phyloP scores from a whole-genome alignment of 805 yeast species.

The Lipomyces anomalus region DNA sequence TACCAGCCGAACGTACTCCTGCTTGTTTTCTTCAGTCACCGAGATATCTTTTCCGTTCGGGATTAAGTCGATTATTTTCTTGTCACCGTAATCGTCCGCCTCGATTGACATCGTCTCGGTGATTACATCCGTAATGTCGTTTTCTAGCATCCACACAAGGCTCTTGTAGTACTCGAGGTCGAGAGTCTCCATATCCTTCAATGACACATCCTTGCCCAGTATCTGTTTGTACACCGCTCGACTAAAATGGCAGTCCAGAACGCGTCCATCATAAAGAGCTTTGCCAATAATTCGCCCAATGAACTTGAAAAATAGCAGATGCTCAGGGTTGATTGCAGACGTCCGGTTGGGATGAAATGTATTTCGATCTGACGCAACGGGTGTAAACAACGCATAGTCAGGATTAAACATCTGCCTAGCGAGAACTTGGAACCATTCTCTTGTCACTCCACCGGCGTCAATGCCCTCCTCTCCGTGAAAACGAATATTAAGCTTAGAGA shows the following conservation, averaged over 20 bases:
- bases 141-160: constrained; percentile 90
- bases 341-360: constrained; percentile 94
- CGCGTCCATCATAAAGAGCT: constrained; percentile 81
- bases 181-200: constrained; percentile 89
- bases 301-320: constrained; percentile 84
- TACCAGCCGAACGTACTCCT: constrained; percentile 76
- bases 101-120: constrained; percentile 93
- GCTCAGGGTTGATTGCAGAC: constrained; percentile 89
- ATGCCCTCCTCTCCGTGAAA: constrained; percentile 93
- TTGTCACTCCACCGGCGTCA: constrained; percentile 96
- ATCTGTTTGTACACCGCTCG: constrained; percentile 89
- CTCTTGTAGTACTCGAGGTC: constrained; percentile 92
- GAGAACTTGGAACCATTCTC: constrained; percentile 96
- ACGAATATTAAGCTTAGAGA: constrained; percentile 67
- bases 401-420: constrained; percentile 95
- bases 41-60: constrained; percentile 77
- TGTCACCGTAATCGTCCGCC: constrained; percentile 89
- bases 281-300: constrained; percentile 92
- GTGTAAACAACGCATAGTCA: constrained; percentile 83
- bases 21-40: constrained; percentile 86
- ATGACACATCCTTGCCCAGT: constrained; percentile 69
- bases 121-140: constrained; percentile 91
- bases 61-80: constrained; percentile 71
- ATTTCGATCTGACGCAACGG: constrained; percentile 86
- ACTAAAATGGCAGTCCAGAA: constrained; percentile 89